Base-by-base conservation (phyloP, 169 alveolate genomes). In the Pseudocohnilembus persalinus region DNA sequence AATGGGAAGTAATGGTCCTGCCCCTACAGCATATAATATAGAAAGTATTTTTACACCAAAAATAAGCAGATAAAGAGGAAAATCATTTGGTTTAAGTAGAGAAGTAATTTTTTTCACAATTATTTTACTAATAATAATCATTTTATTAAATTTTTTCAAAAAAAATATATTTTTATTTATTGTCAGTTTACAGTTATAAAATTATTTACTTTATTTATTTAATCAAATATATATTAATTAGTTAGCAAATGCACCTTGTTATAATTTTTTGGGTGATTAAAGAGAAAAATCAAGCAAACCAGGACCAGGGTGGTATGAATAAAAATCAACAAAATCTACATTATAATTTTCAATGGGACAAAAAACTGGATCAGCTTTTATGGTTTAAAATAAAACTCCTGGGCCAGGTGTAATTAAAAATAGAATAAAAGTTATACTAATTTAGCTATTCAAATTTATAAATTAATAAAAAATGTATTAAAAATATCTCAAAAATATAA, bases 41-140 rank as follows among this genome's bases (percentile, higher is more conserved):
- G 63, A 79, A 20, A 49, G 68, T 20, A 49, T 49, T 49, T 35
- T 49, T 33, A 63, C 34, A 49, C 35, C 84, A 49, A 79, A 34
- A n/a, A 35, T 29, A 26, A 73, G 49, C 25, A 73, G 64, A 6
- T 49, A 49, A 29, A 77, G 29, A 77, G 83, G 83, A n/a, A 34
- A 35, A 35, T 79, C 84, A 0, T 79, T 79, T 63, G 84, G 84
- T 49, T 31, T 79, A 4, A 79, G 84, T 32, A 79, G 84, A 79
- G 84, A 79, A n/a, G 84, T 79, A 79, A 63, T 0, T 15, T 27
- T 33, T 33, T 73, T 73, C 11, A 20, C 20, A 73, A 73, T 25
- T 11, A 73, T 11, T 73, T 24, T 30, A 73, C 20, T 25, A 28
- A 73, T 11, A 24, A 11, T 25, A 73, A 73, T 73, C 11, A 73